Base-by-base conservation (phyloP, 73 alveolate species). In the Stentor roeselii region DNA sequence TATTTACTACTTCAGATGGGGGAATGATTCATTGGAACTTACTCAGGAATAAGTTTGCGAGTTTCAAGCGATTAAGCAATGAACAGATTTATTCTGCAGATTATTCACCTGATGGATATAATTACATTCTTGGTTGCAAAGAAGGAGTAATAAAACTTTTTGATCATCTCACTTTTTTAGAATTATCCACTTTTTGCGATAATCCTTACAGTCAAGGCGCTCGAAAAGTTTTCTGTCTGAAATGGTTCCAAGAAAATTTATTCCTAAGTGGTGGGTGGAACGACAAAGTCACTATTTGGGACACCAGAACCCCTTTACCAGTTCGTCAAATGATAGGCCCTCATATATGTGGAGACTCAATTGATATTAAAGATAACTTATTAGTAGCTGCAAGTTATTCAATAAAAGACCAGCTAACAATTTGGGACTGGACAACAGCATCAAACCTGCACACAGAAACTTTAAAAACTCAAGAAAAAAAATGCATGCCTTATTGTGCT, bases 201-300 rank as follows among this genome's bases (percentile, higher is more conserved):
- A 11, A 6, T 50, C 6, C 21, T 6, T 21, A 50, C 6, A 21
- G 30, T 50, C 30, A 50, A 50, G 67, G 67, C 30, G 67, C 67
- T 11, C 67, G 21, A 50, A 76, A 92, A 36, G 86, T 91, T 32
- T 91, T 88, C 58, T 58, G 91, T 3, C 86, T 89, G 36, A 89
- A 86, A 59, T 92, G 77, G 77, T 34, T 60, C 41, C 93, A 88
- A 36, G 92, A 93, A 21, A 89, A 92, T 87, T 42, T 89, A 2
- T 30, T 89, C 2, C 40, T 92, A 32, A 39, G 90, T 32, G 94
- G 92, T 0, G 97, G 97, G 3, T 92, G 97, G 97, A 95, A 92
- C 84, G 84, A 86, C 34, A 86, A 88, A 27, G 78, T 92, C 1
- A 40, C 80, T 67, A 86, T 89, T 3, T 90, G 89, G 59, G 97